Evolutionary conservation across 352 stramenopile genomes (phyloP).

Genomic region (Stephanocyclus meneghinianus): DNA sequence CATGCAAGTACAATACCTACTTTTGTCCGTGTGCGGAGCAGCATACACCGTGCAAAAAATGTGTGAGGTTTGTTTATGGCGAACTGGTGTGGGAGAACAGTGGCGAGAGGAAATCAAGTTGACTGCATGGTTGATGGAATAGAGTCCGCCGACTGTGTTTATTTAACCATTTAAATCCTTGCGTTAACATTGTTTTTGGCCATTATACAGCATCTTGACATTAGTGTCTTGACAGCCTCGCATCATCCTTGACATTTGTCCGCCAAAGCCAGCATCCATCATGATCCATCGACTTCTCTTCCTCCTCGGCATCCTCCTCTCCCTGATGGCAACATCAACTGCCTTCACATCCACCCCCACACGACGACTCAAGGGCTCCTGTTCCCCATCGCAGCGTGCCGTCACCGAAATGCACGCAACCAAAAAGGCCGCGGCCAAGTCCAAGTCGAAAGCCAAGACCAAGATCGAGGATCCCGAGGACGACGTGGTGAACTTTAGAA

Average conservation of each 20-base stretch:
- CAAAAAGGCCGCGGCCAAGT: constrained; percentile 41
- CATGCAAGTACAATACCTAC: no score
- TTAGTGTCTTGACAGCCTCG: background rate
- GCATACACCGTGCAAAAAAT: no score
- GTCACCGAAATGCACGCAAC: background rate
- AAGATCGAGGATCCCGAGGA: constrained; percentile 26
- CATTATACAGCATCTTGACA: no score
- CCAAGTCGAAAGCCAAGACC: constrained; percentile 2
- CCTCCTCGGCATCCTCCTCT: constrained; percentile 7
- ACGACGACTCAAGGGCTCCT: constrained; percentile 3
- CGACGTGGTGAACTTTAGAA: constrained; percentile 70
- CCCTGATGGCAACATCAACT: background rate
- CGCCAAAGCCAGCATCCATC: background rate
- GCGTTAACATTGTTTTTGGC: no score
- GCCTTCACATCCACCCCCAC: background rate
- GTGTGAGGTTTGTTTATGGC: no score
- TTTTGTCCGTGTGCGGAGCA: no score
- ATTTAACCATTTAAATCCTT: no score
- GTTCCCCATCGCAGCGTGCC: background rate
- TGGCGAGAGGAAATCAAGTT: no score
- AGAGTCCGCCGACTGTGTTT: no score
- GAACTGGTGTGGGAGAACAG: no score
- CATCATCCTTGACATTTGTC: background rate
- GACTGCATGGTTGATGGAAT: no score
- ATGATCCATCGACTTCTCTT: constrained; percentile 25